These are phyloP conservation scores for Coemansia biformis DNA, from an alignment of 192 early-diverging fungal genomes.

Conservation along the genomic window DNA sequence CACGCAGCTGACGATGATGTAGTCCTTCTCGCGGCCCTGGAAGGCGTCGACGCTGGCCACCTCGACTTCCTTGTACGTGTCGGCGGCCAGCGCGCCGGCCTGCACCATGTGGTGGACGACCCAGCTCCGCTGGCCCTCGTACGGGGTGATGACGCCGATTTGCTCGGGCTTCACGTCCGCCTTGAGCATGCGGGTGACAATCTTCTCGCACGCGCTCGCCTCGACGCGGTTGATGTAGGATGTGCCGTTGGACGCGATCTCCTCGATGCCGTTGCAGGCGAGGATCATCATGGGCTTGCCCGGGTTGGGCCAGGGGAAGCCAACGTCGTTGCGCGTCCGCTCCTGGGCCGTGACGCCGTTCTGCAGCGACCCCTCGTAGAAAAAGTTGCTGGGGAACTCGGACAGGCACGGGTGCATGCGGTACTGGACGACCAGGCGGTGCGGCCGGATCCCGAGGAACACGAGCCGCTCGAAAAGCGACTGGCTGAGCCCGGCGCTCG, in stretches of 20 bases:
- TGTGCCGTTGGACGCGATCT: conserved; percentile 94
- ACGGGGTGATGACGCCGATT: conserved; percentile 98
- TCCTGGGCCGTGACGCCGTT: conserved; percentile 94
- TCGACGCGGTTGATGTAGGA: conserved; percentile 98
- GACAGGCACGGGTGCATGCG: conserved; percentile 99
- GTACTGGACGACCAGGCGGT: conserved; percentile 96
- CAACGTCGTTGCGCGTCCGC: conserved; percentile 77
- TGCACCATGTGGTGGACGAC: conserved; percentile 95
- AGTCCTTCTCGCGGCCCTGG: conserved; percentile 99
- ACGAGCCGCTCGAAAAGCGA: conserved; percentile 96
- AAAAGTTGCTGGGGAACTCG: conserved; percentile 98
- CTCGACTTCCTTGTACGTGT: conserved; percentile 97
- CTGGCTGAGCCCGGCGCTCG: conserved; percentile 88
- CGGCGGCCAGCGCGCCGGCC: conserved; percentile 81
- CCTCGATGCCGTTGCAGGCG: conserved; percentile 89
- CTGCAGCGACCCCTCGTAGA: conserved; percentile 97
- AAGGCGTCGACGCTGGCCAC: conserved; percentile 98
- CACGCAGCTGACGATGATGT: conserved; percentile 96
- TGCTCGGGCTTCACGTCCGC: conserved; percentile 78
- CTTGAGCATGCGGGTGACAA: conserved; percentile 91
- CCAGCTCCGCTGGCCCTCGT: conserved; percentile 96
- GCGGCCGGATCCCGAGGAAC: conserved; percentile 84
- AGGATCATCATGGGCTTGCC: conserved; percentile 95
- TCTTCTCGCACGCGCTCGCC: conserved; percentile 94
- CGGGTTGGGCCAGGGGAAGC: conserved; percentile 95